Base-by-base conservation (phyloP, 1,284 basidiomycete species). In the Rhodotorula sp. region DNA sequence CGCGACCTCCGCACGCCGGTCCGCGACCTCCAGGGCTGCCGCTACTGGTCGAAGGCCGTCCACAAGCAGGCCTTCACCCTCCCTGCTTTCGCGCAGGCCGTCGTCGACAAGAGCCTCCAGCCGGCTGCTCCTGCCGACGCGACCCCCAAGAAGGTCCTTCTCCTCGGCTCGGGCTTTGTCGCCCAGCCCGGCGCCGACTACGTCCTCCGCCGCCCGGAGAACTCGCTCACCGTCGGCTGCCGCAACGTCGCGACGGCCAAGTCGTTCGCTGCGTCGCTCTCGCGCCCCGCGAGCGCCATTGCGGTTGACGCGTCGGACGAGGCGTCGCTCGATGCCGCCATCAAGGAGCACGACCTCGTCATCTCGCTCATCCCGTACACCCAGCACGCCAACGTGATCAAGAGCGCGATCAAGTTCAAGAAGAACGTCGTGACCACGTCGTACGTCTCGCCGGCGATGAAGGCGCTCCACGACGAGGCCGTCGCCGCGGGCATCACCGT, bases 331-430 rank as follows among this genome's bases (percentile, higher is more conserved):
- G 91, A 93, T 78, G 85, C 85, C 53, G 88, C 89, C 61, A 87
- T 99, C 74, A 91, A 90, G 58, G 89, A 87, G 64, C 89, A 93
- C 82, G 93, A 99, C 82, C 87, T 98, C 70, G 93, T 99, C 81
- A 91, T 99, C 80, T 97, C 93, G 49, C 88, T 99, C 80, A 94
- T 99, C 76, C 97, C 97, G 13, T 99, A 98, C 86, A 94, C 89
- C 69, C 86, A 90, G 85, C 96, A 99, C 82, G 89, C 89, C 23
- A 85, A 86, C 52, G 93, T 99, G 79, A 96, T 99, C 85, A 90
- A 92, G 83, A 91, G 93, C 21, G 96, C 95, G 52, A 94, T 97
- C 85, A 93, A 93, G 84, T 88, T 89, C 81, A 95, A 94, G 85
- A 93, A 90, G 58, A 86, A 97, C 82, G 95, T 98, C 67, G 93